Evolutionary conservation across 257 asterid species (phyloP).

Genomic region (Fraxinus pennsylvanica): DNA sequence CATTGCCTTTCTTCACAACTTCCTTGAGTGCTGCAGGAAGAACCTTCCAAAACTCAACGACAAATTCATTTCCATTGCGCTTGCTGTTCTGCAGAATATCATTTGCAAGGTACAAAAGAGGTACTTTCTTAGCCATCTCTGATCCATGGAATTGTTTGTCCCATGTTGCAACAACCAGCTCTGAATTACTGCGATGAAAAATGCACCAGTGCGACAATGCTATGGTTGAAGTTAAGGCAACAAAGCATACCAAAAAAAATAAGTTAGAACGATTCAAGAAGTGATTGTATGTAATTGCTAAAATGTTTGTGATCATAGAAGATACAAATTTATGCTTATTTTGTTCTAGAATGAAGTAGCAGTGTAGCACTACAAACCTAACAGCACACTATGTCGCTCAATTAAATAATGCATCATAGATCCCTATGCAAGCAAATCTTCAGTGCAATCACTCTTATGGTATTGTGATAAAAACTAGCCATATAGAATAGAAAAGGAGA

Average conservation of each 20-base stretch:
- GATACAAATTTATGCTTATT: constrained; percentile 6
- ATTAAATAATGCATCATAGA: background rate
- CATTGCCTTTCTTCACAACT: constrained; percentile 54
- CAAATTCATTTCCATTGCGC: constrained; percentile 94
- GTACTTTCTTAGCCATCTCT: constrained; percentile 70
- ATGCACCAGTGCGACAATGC: constrained; percentile 98
- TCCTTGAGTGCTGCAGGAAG: constrained; percentile 88
- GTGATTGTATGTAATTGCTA: background rate
- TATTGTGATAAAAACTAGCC: background rate
- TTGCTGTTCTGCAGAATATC: constrained; percentile 92
- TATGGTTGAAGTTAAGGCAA: constrained; percentile 52
- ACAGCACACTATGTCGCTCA: constrained; percentile 4
- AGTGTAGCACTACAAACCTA: background rate
- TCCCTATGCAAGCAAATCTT: background rate
- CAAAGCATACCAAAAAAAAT: constrained; percentile 3
- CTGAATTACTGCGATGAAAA: constrained; percentile 87
- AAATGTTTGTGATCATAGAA: background rate
- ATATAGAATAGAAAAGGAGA: background rate
- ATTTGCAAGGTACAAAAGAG: constrained; percentile 91
- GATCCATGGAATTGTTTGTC: constrained; percentile 72
- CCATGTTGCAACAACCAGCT: constrained; percentile 84
- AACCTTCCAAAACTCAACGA: constrained; percentile 89
- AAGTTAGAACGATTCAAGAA: constrained; percentile 1
- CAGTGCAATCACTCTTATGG: background rate
- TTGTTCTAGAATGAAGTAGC: background rate